Percentiles rank a stretch among this genome's conserved stretches.
Conservation (phyloP, 2,329 filamentous ascomycete genomes). For the Mycosphaerella sp. region DNA sequence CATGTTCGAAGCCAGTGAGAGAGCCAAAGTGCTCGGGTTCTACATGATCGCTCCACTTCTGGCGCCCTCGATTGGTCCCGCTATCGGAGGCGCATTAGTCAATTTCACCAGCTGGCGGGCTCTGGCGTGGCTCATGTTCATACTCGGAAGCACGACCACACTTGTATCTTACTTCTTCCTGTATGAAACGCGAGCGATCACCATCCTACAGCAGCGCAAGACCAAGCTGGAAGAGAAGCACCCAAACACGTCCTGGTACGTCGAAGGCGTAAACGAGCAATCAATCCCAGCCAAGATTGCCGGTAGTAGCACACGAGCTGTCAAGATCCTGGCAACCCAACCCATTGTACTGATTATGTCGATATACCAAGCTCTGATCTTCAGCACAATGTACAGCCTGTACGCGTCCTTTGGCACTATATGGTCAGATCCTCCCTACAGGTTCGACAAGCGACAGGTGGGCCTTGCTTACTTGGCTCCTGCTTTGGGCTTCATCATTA, state of each 20-base stretch:
- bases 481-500: slow-evolving; percentile 39
- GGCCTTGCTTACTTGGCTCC: slow-evolving; percentile 41
- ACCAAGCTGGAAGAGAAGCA: slow-evolving; percentile 30
- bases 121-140: slow-evolving; percentile 42
- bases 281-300: slow-evolving; percentile 34
- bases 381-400: slow-evolving; percentile 42
- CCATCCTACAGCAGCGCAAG: slow-evolving; percentile 35
- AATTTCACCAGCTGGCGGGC: slow-evolving; percentile 42
- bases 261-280: slow-evolving; percentile 38
- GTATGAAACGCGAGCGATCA: slow-evolving; percentile 39
- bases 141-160: slow-evolving; percentile 37
- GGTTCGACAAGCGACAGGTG: slow-evolving; percentile 40
- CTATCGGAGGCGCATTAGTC: slow-evolving; percentile 40
- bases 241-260: slow-evolving; percentile 35
- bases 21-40: slow-evolving; percentile 42
- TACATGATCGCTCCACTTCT: slow-evolving; percentile 40
- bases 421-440: slow-evolving; percentile 30
- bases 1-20: slow-evolving; percentile 43
- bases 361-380: slow-evolving; percentile 42
- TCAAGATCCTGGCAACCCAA: slow-evolving; percentile 38
- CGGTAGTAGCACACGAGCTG: slow-evolving; percentile 37
- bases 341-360: slow-evolving; percentile 43
- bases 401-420: slow-evolving; percentile 33
- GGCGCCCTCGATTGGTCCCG: slow-evolving; percentile 35
- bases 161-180: slow-evolving; percentile 39